Percentiles rank a stretch among this genome's conserved stretches.
phyloP scores from a whole-genome alignment of 129 eudicot genomes.

The Flaveria bidentis region DNA sequence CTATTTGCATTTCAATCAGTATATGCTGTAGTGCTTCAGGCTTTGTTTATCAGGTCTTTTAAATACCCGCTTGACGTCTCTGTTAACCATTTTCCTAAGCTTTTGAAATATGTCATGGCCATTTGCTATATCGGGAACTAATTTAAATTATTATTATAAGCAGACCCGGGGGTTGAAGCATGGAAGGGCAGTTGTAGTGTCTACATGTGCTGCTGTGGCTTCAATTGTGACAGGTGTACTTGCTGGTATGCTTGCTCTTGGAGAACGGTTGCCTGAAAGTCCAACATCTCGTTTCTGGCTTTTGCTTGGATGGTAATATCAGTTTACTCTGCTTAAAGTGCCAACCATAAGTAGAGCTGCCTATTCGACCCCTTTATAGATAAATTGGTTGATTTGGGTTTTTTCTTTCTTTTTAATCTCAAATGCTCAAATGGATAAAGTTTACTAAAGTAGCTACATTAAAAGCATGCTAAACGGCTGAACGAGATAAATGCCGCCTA shows the following conservation, averaged over 20 bases:
- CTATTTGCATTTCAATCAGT: slow-evolving; percentile 78
- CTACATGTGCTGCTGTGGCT: slow-evolving; percentile 99
- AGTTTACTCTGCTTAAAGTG: neutral
- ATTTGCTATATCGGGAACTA: neutral
- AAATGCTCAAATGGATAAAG: neutral
- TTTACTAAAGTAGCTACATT: neutral
- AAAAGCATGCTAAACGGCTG: neutral
- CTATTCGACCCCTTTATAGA: too few species aligned
- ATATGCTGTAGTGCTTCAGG: slow-evolving; percentile 92
- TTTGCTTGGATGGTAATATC: slow-evolving; percentile 82
- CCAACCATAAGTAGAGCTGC: neutral
- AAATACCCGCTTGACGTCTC: neutral
- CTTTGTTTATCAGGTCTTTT: slow-evolving; percentile 76
- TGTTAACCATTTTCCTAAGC: neutral
- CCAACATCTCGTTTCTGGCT: slow-evolving; percentile 77
- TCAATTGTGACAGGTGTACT: slow-evolving; percentile 97
- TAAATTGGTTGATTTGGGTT: neutral
- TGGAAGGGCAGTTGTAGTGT: slow-evolving; percentile 96
- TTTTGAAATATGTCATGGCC: neutral
- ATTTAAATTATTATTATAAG: slow-evolving; percentile 21
- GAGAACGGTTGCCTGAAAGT: slow-evolving; percentile 87
- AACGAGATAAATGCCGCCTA: neutral
- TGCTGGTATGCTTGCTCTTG: slow-evolving; percentile 98
- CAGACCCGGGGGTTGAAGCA: slow-evolving; percentile 97
- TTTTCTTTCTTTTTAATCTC: neutral